Evolutionary conservation across 495 filamentous ascomycete species (phyloP), one percentile per base, ranked within the genome.

Genomic region (Lepidopterella palustris): DNA sequence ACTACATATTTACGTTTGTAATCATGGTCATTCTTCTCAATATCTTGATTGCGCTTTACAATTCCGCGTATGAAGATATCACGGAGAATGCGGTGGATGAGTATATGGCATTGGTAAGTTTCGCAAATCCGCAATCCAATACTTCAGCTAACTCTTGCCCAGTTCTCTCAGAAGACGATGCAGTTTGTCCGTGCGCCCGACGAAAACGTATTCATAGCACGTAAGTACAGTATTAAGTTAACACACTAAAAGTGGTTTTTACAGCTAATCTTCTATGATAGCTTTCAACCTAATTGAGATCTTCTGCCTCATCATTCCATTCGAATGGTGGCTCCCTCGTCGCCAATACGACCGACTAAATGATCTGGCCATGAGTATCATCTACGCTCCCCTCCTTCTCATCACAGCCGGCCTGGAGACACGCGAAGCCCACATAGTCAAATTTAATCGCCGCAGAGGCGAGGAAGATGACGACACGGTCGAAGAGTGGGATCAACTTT

Each of bases 1-100:
- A 97, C 72, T 97, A 98, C 71, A 79, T 95, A 55, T 98, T 95
- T 70, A 95, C 90, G 24, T 98, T 98, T 67, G 81, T 97, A n/a
- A 85, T 98, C 29, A 96, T 96, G 89, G 90, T 80, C 42, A 73
- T 97, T 25, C 80, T 97, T 11, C 76, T 97, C 57, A 97, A 97
- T 70, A 87, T 97, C 69, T 82, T 98, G 32, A 97, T 98, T 64
- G 93, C 93, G 0, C 82, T 98, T 4, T 98, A 97, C 75, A 97
- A 97, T 71, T 88, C 84, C 63, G 92, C 95, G 26, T 98, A 98
- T 72, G 86, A 90, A 59, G 91, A 96, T 72, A 96, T 98, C 63
- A 96, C 92, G 53, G 87, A 86, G 42, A 96, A 97, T 68, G 90
- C 95, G 18, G 85, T 85, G 53, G 95, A 97, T 68, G 93, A 98